Evolutionary conservation across 306 rosid species (phyloP).

Genomic region (Mimosa pudica): DNA sequence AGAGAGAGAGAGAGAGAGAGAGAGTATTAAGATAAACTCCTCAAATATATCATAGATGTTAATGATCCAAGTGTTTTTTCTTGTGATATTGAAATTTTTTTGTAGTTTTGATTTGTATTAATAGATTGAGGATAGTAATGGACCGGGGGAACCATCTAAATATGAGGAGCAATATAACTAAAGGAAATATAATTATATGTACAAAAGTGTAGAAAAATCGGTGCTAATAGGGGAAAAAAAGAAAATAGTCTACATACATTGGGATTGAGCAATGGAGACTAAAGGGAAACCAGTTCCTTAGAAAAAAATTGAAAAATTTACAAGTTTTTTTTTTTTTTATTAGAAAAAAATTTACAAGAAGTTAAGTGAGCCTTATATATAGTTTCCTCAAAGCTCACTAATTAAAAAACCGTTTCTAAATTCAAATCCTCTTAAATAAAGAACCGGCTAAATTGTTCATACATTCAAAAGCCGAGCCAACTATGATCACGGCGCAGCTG

Average conservation of each 20-base stretch:
- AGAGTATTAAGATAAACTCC: too few relatives aligned
- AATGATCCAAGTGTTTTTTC: too few relatives aligned
- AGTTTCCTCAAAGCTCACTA: slow-evolving; percentile 13
- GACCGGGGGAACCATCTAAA: not conserved
- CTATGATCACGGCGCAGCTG: slow-evolving; percentile 57
- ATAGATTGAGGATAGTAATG: too few relatives aligned
- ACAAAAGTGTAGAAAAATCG: not conserved
- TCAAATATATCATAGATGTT: too few relatives aligned
- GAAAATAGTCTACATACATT: not conserved
- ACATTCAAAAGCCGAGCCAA: slow-evolving; percentile 10
- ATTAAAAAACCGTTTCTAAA: not conserved
- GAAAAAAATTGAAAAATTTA: slow-evolving; percentile 45
- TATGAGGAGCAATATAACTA: not conserved
- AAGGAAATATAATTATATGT: not conserved
- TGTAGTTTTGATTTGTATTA: not conserved
- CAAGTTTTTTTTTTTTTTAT: too few relatives aligned
- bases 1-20: too few relatives aligned
- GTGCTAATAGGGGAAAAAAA: not conserved
- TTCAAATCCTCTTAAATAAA: not conserved
- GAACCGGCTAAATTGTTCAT: slow-evolving; percentile 12
- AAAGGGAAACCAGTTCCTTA: slow-evolving; percentile 41
- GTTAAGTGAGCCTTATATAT: slow-evolving; percentile 23
- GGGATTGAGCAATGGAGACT: slow-evolving; percentile 10
- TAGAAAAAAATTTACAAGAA: slow-evolving; percentile 53
- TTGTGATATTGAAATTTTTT: not conserved